Base-by-base conservation (phyloP, 805 yeast genomes). In the Saccharomycopsis guyanensis region DNA sequence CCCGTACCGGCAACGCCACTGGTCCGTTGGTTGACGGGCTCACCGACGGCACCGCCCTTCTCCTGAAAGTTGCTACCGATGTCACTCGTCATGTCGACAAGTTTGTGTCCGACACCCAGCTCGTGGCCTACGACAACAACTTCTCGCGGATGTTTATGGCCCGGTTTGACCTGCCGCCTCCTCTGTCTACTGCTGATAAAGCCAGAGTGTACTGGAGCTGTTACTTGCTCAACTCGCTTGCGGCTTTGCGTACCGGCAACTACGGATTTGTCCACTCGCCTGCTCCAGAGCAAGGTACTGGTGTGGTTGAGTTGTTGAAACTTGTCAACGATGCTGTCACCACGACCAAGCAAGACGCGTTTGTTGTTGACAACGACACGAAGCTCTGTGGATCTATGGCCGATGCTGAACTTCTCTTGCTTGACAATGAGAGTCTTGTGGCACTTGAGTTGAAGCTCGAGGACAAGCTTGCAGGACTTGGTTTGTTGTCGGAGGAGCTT, bases 191-290 rank as follows among this genome's bases (percentile, higher is more conserved):
- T 54, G 50, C 39, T 45, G 49, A 25, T 42, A 58, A 73, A 51
- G 55, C 70, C 33, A 70, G 68, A 46, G 51, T 72, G 7, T 72
- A 63, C 50, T 71, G 76, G 76, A 64, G 68, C 46, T 66, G 60
- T 49, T 61, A 61, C 34, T 62, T 68, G n/a, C 54, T 70, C 23
- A 56, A 38, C 31, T 51, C 46, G 41, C 39, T 38, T 25, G 16
- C 40, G 38, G 47, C 23, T 31, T 38, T 23, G 25, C 20, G 15
- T 46, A 49, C 38, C 40, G 53, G 51, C 43, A 49, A 33, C 37
- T 55, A 39, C 40, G 32, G 36, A 10, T 43, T 50, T 38, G 64
- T 23, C 56, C 66, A 16, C 61, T 63, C 47, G 55, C 10, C 59
- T 60, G 29, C 29, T 25, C 29, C 29, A 6, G 29, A 10, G 10